These are phyloP conservation scores for Exophiala aquamarina DNA, from an alignment of 2,329 filamentous ascomycete species.

Conservation along the genomic window DNA sequence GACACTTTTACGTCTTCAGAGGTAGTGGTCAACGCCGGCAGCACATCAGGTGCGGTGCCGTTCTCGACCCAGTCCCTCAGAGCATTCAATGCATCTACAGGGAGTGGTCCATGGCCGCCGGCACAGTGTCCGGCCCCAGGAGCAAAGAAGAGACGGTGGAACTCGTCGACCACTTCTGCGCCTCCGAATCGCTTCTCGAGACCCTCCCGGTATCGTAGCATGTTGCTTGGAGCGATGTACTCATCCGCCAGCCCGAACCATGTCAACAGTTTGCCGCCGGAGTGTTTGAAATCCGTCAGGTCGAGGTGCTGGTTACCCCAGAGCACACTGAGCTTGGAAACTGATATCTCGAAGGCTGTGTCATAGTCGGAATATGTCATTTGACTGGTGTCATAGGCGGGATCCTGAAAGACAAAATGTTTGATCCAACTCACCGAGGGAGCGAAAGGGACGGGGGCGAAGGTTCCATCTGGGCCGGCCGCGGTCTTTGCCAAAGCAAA, in stretches of 20 bases:
- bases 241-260: constrained; percentile 44
- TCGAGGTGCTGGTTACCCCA: constrained; percentile 39
- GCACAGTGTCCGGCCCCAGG: constrained; percentile 18
- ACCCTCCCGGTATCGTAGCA: constrained; percentile 36
- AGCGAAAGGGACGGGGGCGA: constrained; percentile 2
- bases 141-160: constrained; percentile 16
- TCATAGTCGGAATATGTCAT: constrained; percentile 33
- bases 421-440: constrained; percentile 33
- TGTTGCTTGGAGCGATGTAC: constrained; percentile 39
- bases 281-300: constrained; percentile 38
- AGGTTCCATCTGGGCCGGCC: constrained; percentile 2
- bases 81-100: constrained; percentile 5
- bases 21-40: constrained; percentile 1
- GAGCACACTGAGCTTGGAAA: constrained; percentile 32
- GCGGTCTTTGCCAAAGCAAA: not conserved
- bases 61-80: constrained; percentile 8
- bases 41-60: constrained; percentile 5
- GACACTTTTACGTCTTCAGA: constrained; percentile 4
- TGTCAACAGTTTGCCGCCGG: constrained; percentile 42
- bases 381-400: constrained; percentile 31
- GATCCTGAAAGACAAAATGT: constrained; percentile 35
- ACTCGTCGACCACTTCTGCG: constrained; percentile 13
- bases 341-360: constrained; percentile 28
- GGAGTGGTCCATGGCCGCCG: constrained; percentile 11
- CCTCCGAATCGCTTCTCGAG: constrained; percentile 8